Conservation (phyloP, 2,329 filamentous ascomycete genomes). For the Coniella vitis region DNA sequence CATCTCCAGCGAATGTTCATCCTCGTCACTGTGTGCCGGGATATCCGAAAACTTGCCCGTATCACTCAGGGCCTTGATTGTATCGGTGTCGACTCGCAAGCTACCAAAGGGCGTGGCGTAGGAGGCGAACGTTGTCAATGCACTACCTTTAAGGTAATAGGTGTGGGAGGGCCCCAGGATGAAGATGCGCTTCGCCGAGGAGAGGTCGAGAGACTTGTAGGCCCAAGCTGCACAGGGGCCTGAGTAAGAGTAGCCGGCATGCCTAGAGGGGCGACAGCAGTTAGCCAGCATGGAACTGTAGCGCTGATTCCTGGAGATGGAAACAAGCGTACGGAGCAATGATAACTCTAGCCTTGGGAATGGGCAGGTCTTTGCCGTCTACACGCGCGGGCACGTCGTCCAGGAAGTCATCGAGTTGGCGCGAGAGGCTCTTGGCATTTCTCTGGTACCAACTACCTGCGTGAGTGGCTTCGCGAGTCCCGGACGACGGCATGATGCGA, state of each 20-base stretch:
- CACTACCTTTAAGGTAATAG: constrained; percentile 69
- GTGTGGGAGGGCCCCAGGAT: constrained; percentile 91
- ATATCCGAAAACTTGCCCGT: constrained; percentile 59
- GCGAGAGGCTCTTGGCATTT: constrained; percentile 50
- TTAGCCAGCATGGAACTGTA: neutral
- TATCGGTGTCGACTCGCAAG: constrained; percentile 55
- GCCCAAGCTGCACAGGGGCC: constrained; percentile 90
- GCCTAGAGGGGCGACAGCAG: constrained; percentile 46
- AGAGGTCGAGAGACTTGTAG: constrained; percentile 82
- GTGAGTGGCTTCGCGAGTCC: constrained; percentile 56
- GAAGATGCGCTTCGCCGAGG: constrained; percentile 78
- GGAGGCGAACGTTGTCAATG: constrained; percentile 62
- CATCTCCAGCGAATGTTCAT: constrained; percentile 94
- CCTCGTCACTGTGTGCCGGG: constrained; percentile 59
- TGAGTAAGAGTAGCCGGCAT: constrained; percentile 90
- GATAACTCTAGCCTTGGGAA: constrained; percentile 70
- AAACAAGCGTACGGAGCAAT: constrained; percentile 75
- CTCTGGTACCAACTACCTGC: constrained; percentile 83
- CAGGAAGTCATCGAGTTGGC: constrained; percentile 71
- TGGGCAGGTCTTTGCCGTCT: constrained; percentile 55
- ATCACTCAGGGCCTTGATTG: constrained; percentile 41
- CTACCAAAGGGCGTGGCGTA: constrained; percentile 72
- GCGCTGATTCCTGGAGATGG: neutral
- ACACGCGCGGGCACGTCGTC: constrained; percentile 60
- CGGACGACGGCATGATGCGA: constrained; percentile 23